Conservation (phyloP, 164 flowering plant genomes). For the Macadamia tetraphylla region DNA sequence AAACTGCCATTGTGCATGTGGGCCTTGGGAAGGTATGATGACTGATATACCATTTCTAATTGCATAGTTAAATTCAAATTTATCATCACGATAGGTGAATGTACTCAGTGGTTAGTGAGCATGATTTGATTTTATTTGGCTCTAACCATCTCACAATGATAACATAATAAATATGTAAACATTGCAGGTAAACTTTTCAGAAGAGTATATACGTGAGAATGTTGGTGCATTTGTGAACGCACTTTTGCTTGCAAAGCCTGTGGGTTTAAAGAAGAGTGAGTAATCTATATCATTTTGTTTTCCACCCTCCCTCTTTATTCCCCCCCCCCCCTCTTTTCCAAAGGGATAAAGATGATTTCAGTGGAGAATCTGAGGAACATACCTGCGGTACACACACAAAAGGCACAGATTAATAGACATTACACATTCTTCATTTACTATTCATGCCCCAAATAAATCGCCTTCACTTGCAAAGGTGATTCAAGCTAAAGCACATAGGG, state of each 20-base stretch:
- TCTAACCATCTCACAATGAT: slow-evolving; percentile 5
- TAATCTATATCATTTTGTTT: neutral
- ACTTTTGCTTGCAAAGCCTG: slow-evolving; percentile 89
- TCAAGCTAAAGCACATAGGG: neutral
- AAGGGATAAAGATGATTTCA: neutral
- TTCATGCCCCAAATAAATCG: neutral
- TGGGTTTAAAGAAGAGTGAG: slow-evolving; percentile 90
- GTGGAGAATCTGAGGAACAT: neutral
- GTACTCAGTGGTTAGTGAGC: neutral
- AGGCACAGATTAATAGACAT: neutral
- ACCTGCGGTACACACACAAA: neutral
- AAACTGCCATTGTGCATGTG: slow-evolving; percentile 82
- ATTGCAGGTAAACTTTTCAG: slow-evolving; percentile 61
- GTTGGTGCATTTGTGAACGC: slow-evolving; percentile 87
- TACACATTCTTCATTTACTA: neutral
- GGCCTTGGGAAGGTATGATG: slow-evolving; percentile 84
- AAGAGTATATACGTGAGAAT: slow-evolving; percentile 76
- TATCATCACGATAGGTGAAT: too few species aligned
- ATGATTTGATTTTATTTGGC: slow-evolving; percentile 2
- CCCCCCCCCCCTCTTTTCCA: slow-evolving; percentile 4
- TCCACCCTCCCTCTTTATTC: slow-evolving; percentile 5
- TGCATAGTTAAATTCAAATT: too few species aligned
- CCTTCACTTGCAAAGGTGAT: neutral
- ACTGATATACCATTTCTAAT: neutral
- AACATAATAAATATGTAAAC: neutral